Evolutionary conservation across 345 rosid species (phyloP).

Genomic region (Euphorbia peplus): DNA sequence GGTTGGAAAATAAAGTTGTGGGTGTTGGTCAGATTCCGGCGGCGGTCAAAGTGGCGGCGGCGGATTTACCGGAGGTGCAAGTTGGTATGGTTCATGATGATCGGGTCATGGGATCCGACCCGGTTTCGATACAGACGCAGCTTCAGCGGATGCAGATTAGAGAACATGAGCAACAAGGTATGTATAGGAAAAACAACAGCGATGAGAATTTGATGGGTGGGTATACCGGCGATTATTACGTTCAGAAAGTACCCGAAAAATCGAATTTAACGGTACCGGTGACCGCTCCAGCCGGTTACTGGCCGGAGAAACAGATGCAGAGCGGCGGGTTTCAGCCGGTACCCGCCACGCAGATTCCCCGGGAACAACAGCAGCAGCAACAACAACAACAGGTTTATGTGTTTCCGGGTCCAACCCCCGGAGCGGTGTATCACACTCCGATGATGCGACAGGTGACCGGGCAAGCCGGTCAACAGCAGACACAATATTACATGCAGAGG

Average conservation of each 20-base stretch:
- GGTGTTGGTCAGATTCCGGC: conserved; percentile 23
- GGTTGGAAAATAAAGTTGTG: conserved; percentile 59
- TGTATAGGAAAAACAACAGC: conserved; percentile 46
- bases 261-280: conserved; percentile 30
- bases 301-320: conserved; percentile 58
- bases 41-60: conserved; percentile 27
- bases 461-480: conserved; percentile 65
- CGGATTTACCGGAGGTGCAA: conserved; percentile 25
- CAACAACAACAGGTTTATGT: conserved; percentile 46
- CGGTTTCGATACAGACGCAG: conserved; percentile 45
- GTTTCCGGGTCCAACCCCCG: conserved; percentile 42
- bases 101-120: conserved; percentile 46
- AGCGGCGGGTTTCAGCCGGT: conserved; percentile 44
- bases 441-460: conserved; percentile 46
- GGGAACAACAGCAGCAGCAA: conserved; percentile 35
- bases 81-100: conserved; percentile 31
- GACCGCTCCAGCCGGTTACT: conserved; percentile 42
- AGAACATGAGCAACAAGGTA: conserved; percentile 38
- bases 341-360: conserved; percentile 29
- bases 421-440: conserved; percentile 39
- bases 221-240: conserved; percentile 41
- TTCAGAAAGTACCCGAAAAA: conserved; percentile 47
- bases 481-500: conserved; percentile 72
- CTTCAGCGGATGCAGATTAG: conserved; percentile 77
- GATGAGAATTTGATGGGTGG: conserved; percentile 41